phyloP scores from a whole-genome alignment of 192 early-diverging fungal species.

The Coemansia sp. region DNA sequence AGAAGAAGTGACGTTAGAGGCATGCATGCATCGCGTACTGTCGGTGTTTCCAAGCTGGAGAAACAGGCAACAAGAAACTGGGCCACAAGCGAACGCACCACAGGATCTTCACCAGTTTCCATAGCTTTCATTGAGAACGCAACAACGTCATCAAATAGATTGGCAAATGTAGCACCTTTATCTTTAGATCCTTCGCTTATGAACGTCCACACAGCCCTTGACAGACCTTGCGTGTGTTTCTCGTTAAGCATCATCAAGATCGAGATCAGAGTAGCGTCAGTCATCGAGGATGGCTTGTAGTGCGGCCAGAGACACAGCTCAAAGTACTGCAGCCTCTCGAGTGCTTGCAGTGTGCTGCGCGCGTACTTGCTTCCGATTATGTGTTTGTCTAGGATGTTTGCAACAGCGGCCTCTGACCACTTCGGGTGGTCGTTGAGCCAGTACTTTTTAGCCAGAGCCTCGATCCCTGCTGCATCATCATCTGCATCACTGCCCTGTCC shows the following conservation, averaged over 20 bases:
- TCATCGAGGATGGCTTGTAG: conserved; percentile 33
- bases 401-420: conserved; percentile 14
- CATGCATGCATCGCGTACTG: conserved; percentile 79
- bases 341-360: conserved; percentile 9
- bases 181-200: neutral
- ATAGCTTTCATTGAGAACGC: conserved; percentile 53
- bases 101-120: conserved; percentile 9
- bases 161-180: neutral
- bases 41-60: conserved; percentile 74
- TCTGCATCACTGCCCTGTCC: neutral
- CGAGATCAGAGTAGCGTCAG: conserved; percentile 65
- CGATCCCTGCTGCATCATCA: neutral
- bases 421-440: conserved; percentile 13
- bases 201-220: conserved; percentile 15
- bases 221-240: conserved; percentile 76
- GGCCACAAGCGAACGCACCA: conserved; percentile 55
- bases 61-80: conserved; percentile 84
- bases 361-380: conserved; percentile 8
- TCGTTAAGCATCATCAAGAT: conserved; percentile 89
- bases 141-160: conserved; percentile 14
- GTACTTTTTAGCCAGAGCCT: conserved; percentile 11
- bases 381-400: conserved; percentile 3
- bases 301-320: conserved; percentile 75
- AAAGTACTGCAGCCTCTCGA: conserved; percentile 43
- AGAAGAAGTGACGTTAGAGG: conserved; percentile 69